phyloP scores from a whole-genome alignment of 805 yeast genomes.

The Ascoidea tarda region DNA sequence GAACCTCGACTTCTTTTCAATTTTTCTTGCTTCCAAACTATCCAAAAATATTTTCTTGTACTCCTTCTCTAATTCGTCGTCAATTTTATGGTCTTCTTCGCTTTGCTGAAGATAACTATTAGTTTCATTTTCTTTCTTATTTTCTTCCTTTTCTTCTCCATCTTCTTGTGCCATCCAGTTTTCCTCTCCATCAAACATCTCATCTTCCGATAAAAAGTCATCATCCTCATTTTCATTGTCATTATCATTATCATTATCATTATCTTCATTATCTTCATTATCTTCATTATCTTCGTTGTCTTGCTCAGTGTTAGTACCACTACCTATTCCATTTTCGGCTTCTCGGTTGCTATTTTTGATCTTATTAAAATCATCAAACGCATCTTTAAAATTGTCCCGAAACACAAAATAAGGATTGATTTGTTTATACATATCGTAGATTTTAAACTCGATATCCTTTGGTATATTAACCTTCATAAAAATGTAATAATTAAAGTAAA shows the following conservation, averaged over 20 bases:
- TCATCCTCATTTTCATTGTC: constrained; percentile 1
- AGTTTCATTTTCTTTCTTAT: constrained; percentile 13
- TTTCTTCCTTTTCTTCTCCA: constrained; percentile 15
- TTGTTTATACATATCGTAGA: constrained; percentile 28
- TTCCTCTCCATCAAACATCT: constrained; percentile 16
- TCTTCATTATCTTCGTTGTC: constrained; percentile 13
- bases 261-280: constrained; percentile 14
- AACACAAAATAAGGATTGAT: constrained; percentile 21
- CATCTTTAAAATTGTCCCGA: constrained; percentile 25
- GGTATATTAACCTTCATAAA: constrained; percentile 57
- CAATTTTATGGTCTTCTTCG: constrained; percentile 31
- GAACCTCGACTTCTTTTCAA: constrained; percentile 16
- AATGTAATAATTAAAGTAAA: constrained; percentile 59
- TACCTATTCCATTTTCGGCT: constrained; percentile 4
- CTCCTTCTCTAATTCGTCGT: constrained; percentile 41
- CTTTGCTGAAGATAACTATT: constrained; percentile 1
- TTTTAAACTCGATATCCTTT: constrained; percentile 38
- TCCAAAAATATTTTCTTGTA: constrained; percentile 37
- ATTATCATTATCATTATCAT: constrained; percentile 8
- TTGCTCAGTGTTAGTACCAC: not conserved
- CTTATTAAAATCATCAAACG: constrained; percentile 25
- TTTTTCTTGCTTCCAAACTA: constrained; percentile 27
- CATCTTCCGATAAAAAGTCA: constrained; percentile 8
- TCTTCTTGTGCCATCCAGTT: constrained; percentile 15
- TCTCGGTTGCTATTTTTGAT: constrained; percentile 10